Base-by-base conservation (phyloP, 805 yeast species). In the Starmerella davenportii region DNA sequence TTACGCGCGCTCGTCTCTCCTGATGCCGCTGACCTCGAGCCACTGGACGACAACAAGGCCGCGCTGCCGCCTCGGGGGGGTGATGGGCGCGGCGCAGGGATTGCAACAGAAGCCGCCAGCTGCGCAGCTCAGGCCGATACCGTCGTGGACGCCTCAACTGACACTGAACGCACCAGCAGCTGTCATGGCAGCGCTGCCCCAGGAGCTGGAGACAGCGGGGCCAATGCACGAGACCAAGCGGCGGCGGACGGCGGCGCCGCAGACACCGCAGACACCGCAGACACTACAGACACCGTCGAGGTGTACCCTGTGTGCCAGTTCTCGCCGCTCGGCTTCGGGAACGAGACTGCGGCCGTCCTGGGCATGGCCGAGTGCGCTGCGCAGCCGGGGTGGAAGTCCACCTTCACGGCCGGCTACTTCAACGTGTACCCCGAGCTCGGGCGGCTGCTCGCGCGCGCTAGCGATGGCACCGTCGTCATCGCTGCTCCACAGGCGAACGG, bases 401-500 rank as follows among this genome's bases (percentile, higher is more conserved):
- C 79, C 46, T 76, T 90, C 50, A 90, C 98, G 0, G 95, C 96
- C 0, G 98, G 98, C 2, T 90, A 90, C 56, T 90, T 90, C 64
- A 90, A 90, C 56, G 76, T 90, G 72, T 70, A 76, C 30, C 80
- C 92, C 1, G 73, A 74, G 30, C 75, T 80, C 38, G 74, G 72
- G 51, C 62, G 66, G 21, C 62, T 90, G 21, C 54, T 81, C 25
- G 59, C 64, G 5, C 37, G 43, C 5, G 63, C 61, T 11, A 75
- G 85, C 1, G 35, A 43, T 2, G 41, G 51, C 5, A 92, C 92
- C 2, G 61, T 65, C 0, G 78, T 90, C 2, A 77, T 90, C 25
- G 82, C 95, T 0, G 96, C 98, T 0, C 93, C 94, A 1, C 69
- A 76, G 47, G 95, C 96, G 4, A 90, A 90, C 57, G 93, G 95